Conservation (phyloP, 2,329 filamentous ascomycete species). For the Fusarium cicatricum region DNA sequence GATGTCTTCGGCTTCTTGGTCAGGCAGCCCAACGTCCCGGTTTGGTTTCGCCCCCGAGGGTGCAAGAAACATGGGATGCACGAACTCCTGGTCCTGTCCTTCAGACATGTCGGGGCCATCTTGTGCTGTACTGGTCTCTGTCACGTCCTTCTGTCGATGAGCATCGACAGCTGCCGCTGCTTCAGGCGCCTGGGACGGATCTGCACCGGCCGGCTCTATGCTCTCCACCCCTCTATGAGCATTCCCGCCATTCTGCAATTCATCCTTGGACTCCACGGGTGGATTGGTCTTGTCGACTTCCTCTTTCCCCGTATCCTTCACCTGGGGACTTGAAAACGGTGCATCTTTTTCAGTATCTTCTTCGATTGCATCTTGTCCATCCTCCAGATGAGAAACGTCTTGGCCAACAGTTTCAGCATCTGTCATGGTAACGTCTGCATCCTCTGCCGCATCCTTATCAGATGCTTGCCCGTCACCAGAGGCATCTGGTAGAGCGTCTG, state of each 20-base stretch:
- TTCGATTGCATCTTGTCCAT: slow-evolving; percentile 17
- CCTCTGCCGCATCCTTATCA: slow-evolving; percentile 25
- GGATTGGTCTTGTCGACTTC: background rate
- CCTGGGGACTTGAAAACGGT: background rate
- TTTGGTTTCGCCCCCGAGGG: slow-evolving; percentile 70
- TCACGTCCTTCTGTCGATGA: slow-evolving; percentile 11
- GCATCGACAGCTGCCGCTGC: slow-evolving; percentile 7
- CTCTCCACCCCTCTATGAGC: background rate
- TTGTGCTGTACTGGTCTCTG: slow-evolving; percentile 12
- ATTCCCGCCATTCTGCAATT: slow-evolving; percentile 10
- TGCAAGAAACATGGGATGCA: slow-evolving; percentile 79
- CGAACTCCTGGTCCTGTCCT: slow-evolving; percentile 57
- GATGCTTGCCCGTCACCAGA: slow-evolving; percentile 7
- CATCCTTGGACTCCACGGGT: background rate
- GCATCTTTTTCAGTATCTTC: slow-evolving; percentile 10
- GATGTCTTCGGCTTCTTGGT: slow-evolving; percentile 79
- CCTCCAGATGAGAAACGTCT: slow-evolving; percentile 28
- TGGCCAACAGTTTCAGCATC: slow-evolving; percentile 39
- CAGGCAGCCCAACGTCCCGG: slow-evolving; percentile 75
- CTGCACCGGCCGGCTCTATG: background rate
- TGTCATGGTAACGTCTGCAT: slow-evolving; percentile 45
- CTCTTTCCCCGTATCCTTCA: slow-evolving; percentile 20
- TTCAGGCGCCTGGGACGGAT: background rate
- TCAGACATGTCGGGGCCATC: slow-evolving; percentile 12
- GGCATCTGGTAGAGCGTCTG: slow-evolving; percentile 6